A percentile compares a stretch with the other conserved stretches of the same genome.
Evolutionary conservation across 805 yeast species (phyloP).

Genomic region (Starmerella kuoi): DNA sequence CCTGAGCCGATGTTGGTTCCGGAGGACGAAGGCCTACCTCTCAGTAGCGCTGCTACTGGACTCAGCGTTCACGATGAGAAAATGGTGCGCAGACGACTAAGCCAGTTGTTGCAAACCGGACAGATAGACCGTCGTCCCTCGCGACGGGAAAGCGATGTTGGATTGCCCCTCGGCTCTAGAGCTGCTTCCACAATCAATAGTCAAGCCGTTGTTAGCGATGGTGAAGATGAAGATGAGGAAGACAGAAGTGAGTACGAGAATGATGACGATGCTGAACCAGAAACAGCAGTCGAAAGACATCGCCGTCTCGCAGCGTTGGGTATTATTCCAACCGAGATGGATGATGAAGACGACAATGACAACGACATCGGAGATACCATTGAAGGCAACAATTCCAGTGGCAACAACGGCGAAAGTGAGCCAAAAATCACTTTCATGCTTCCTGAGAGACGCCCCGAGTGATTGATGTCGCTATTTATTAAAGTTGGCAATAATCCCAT

Average conservation of each 20-base stretch:
- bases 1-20: constrained; percentile 24
- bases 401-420: constrained; percentile 12
- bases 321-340: constrained; percentile 13
- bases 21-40: constrained; percentile 12
- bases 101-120: constrained; percentile 14
- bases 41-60: constrained; percentile 9
- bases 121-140: constrained; percentile 15
- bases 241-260: constrained; percentile 23
- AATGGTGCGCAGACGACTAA: constrained; percentile 15
- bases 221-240: constrained; percentile 25
- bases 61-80: constrained; percentile 22
- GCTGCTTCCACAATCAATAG: constrained; percentile 2
- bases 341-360: constrained; percentile 22
- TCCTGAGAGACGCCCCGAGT: constrained; percentile 15
- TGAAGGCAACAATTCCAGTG: background rate
- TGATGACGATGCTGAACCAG: constrained; percentile 32
- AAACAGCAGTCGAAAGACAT: constrained; percentile 54
- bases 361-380: constrained; percentile 9
- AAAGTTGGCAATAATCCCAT: no score
- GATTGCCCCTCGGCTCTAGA: constrained; percentile 1
- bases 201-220: constrained; percentile 10
- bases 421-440: constrained; percentile 19
- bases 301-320: constrained; percentile 41
- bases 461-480: no score
- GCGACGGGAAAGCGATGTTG: background rate